phyloP scores from a whole-genome alignment of 768 basidiomycete genomes.

The Boletus rufocinnamomeus region DNA sequence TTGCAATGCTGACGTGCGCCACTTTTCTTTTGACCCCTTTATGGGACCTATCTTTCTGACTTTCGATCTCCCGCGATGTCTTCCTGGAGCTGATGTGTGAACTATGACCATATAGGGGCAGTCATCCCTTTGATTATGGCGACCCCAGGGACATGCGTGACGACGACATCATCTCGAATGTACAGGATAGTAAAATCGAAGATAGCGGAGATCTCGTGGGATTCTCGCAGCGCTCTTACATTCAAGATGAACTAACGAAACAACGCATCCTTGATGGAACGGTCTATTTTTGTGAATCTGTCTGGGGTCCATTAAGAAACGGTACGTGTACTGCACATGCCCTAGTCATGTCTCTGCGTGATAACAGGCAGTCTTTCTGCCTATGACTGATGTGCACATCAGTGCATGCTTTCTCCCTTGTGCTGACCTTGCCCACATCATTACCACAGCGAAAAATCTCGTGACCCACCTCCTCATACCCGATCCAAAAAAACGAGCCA shows the following conservation, averaged over 20 bases:
- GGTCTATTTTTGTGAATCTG: constrained; percentile 52
- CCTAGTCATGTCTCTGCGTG: constrained; percentile 1
- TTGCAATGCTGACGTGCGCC: constrained; percentile 81
- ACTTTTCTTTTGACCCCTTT: not conserved
- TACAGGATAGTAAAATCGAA: constrained; percentile 30
- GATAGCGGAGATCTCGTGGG: constrained; percentile 36
- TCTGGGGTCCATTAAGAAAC: constrained; percentile 59
- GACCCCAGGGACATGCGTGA: constrained; percentile 22
- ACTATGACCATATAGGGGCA: constrained; percentile 49
- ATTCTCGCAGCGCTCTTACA: constrained; percentile 36
- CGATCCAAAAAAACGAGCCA: constrained; percentile 59
- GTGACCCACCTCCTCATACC: constrained; percentile 62
- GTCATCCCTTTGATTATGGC: constrained; percentile 76
- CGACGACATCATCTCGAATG: constrained; percentile 8
- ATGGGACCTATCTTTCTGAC: not conserved
- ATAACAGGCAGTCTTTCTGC: constrained; percentile 2
- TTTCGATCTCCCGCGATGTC: not conserved
- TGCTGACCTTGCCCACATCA: constrained; percentile 8
- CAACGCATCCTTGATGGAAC: constrained; percentile 65
- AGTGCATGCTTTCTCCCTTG: not conserved
- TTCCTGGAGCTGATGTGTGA: constrained; percentile 14
- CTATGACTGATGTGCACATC: constrained; percentile 2
- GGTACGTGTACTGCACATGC: constrained; percentile 45
- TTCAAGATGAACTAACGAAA: constrained; percentile 64
- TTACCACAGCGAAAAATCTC: constrained; percentile 49